These are phyloP conservation scores for Capillidium heterosporum DNA, from an alignment of 371 early-diverging fungal genomes.

Conservation along the genomic window DNA sequence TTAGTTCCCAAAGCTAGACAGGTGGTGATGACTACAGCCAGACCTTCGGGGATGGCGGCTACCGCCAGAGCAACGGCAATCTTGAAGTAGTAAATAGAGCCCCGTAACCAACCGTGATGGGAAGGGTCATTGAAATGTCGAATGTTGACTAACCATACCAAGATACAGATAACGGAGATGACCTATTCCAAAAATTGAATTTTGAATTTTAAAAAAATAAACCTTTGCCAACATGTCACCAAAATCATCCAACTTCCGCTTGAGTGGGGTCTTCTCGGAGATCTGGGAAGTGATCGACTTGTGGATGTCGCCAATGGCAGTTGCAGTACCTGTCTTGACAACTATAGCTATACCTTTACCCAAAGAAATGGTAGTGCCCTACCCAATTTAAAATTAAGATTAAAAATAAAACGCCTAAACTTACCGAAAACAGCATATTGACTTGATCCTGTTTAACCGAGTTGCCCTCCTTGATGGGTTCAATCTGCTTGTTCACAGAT, in stretches of 20 bases:
- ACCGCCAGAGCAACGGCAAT: conserved; percentile 97
- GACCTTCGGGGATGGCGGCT: conserved; percentile 98
- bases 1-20: conserved; percentile 92
- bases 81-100: conserved; percentile 89
- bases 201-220: background rate
- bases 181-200: conserved; percentile 17
- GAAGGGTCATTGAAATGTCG: conserved; percentile 81
- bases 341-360: conserved; percentile 84
- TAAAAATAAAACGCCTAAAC: background rate
- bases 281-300: conserved; percentile 62
- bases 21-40: conserved; percentile 93
- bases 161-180: conserved; percentile 82
- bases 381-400: background rate
- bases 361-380: conserved; percentile 82
- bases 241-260: conserved; percentile 88
- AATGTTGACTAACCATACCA: conserved; percentile 94
- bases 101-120: conserved; percentile 79
- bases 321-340: conserved; percentile 62
- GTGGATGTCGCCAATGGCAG: conserved; percentile 91
- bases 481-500: conserved; percentile 64
- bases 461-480: conserved; percentile 22
- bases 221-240: conserved; percentile 83
- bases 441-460: conserved; percentile 89
- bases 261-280: conserved; percentile 85
- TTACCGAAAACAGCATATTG: conserved; percentile 76